A percentile compares a stretch with the other conserved stretches of the same genome.
Evolutionary conservation across 2,329 filamentous ascomycete genomes (phyloP).

Genomic region (Ascocoryne sarcoides): DNA sequence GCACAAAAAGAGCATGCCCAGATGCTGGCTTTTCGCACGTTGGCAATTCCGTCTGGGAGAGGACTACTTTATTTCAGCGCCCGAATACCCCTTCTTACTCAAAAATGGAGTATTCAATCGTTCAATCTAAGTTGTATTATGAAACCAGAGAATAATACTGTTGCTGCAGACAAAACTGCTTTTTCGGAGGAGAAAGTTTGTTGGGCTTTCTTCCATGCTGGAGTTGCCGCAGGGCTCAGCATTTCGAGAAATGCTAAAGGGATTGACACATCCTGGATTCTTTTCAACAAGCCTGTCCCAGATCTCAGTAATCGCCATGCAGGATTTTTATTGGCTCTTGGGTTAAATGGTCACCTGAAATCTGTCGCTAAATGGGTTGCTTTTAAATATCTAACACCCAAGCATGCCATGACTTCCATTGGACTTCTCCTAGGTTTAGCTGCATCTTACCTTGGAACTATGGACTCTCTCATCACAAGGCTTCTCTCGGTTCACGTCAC

Average conservation of each 20-base stretch:
- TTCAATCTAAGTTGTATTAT: slow-evolving; percentile 91
- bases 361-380: slow-evolving; percentile 95
- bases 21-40: slow-evolving; percentile 74
- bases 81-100: slow-evolving; percentile 79
- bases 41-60: slow-evolving; percentile 81
- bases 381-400: slow-evolving; percentile 98
- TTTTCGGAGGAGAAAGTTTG: slow-evolving; percentile 96
- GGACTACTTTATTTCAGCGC: slow-evolving; percentile 83
- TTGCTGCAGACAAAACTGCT: slow-evolving; percentile 79
- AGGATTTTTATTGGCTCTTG: slow-evolving; percentile 82
- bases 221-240: slow-evolving; percentile 83
- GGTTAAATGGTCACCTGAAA: slow-evolving; percentile 90
- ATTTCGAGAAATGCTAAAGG: slow-evolving; percentile 85
- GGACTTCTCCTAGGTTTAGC: slow-evolving; percentile 87
- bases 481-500: slow-evolving; percentile 93
- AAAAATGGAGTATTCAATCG: slow-evolving; percentile 80
- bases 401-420: slow-evolving; percentile 98
- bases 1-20: slow-evolving; percentile 87
- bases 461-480: slow-evolving; percentile 92
- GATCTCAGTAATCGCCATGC: slow-evolving; percentile 95
- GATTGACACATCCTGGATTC: slow-evolving; percentile 97
- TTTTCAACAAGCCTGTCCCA: slow-evolving; percentile 84
- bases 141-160: slow-evolving; percentile 82
- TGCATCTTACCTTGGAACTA: slow-evolving; percentile 89
- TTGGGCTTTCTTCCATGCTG: slow-evolving; percentile 98